phyloP scores from a whole-genome alignment of 768 basidiomycete genomes.

The Brasilioporus rufonigricans region DNA sequence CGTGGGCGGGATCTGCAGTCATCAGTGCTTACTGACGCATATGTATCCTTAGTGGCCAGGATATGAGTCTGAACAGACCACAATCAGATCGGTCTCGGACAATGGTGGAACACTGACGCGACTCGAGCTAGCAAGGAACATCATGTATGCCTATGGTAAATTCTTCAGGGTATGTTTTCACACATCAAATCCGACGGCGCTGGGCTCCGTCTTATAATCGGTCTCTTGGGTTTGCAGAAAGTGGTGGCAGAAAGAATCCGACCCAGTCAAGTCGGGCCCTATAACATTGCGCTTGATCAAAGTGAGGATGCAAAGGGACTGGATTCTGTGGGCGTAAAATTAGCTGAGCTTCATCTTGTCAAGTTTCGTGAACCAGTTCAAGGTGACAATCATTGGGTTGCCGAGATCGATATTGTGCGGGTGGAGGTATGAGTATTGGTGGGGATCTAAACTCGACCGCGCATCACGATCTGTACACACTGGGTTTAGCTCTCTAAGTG shows the following conservation, averaged over 20 bases:
- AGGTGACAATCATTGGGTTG: not conserved
- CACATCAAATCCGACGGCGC: not conserved
- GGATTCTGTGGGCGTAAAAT: not conserved
- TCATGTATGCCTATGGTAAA: not conserved
- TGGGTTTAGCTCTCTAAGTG: not conserved
- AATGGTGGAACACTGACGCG: not conserved
- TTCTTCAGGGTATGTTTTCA: not conserved
- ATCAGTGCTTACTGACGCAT: not conserved
- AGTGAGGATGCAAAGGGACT: not conserved
- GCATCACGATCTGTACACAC: not conserved
- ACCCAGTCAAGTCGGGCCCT: not conserved
- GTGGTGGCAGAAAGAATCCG: not conserved
- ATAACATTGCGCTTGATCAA: slow-evolving; percentile 3
- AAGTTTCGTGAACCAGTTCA: not conserved
- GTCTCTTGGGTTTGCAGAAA: not conserved
- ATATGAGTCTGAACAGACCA: not conserved
- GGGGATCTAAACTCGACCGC: not conserved
- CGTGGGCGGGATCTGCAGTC: not conserved
- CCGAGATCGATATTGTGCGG: slow-evolving; percentile 1
- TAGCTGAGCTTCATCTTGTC: slow-evolving; percentile 3
- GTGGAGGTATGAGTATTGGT: not conserved
- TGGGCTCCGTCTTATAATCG: not conserved
- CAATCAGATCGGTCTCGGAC: not conserved
- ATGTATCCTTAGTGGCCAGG: not conserved
- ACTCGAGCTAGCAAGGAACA: not conserved